Evolutionary conservation across 1,284 basidiomycete species (phyloP), one percentile per base, ranked within the genome.

Genomic region (Moesziomyces sp.): DNA sequence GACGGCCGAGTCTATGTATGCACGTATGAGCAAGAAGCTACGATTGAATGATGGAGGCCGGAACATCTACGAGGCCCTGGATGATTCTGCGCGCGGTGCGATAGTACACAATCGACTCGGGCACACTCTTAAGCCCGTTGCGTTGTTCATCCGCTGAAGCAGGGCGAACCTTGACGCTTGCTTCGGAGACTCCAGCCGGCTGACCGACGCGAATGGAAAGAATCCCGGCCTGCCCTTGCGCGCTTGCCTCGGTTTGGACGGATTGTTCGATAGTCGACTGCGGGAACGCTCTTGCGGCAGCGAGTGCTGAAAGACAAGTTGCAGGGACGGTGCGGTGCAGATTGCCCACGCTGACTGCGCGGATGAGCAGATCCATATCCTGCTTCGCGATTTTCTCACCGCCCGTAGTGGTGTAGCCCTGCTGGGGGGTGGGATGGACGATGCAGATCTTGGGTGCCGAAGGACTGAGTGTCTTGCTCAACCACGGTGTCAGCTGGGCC

Each of bases 361-460:
- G 68, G 16, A 80, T 64, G 8, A 83, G 46, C 23, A 80, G 11
- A 43, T 84, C 74, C 69, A 80, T 78, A 10, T 67, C 52, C 0
- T 60, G 23, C 3, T 50, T 56, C 0, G 21, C 1, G 9, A 83
- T 52, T 2, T 21, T 26, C 18, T 44, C 35, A 11, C 75, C 77
- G 0, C 75, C 74, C 13, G 80, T 81, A 1, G 72, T 78, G 1
- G 56, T 61, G 53, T 83, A 84, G 0, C 65, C 55, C 3, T 51
- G 8, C 2, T 23, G 7, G 0, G 61, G 58, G 9, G 65, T 65
- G 0, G 78, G 78, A 40, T 75, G 73, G 21, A 84, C 67, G 44
- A 84, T 70, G 69, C 80, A 81, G 53, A 84, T 77, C 52, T 84
- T 84, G 16, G 82, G 82, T 18, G 79, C 77, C 4, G 79, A 74